These are phyloP conservation scores for Talaromyces islandicus DNA, from an alignment of 2,329 filamentous ascomycete species.

Conservation along the genomic window DNA sequence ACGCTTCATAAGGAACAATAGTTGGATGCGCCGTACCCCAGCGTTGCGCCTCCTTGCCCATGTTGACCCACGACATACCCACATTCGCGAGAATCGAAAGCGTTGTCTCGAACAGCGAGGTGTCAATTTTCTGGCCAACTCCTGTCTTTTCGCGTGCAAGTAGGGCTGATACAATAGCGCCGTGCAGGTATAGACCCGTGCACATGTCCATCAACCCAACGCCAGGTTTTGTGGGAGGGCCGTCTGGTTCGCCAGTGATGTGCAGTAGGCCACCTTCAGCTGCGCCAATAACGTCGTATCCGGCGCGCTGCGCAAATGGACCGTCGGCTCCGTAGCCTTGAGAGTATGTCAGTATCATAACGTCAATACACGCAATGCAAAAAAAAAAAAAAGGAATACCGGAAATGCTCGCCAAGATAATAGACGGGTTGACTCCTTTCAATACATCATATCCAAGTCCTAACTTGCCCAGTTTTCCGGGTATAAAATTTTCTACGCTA, in stretches of 20 bases:
- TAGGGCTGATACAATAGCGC: constrained; percentile 40
- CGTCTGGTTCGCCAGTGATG: constrained; percentile 37
- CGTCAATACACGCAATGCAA: background rate
- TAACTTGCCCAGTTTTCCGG: constrained; percentile 36
- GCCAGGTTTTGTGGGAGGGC: constrained; percentile 37
- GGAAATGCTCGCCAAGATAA: constrained; percentile 41
- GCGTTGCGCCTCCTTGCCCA: constrained; percentile 34
- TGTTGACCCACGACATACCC: constrained; percentile 1
- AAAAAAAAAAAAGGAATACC: constrained; percentile 10
- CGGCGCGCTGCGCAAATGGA: constrained; percentile 37
- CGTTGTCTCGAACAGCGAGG: constrained; percentile 40
- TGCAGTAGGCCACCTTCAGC: constrained; percentile 41
- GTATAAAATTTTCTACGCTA: constrained; percentile 39
- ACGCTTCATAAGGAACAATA: constrained; percentile 44
- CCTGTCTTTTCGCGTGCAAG: constrained; percentile 33
- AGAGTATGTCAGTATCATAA: background rate
- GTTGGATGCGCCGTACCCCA: constrained; percentile 44
- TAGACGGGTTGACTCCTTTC: constrained; percentile 28
- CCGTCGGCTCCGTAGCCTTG: constrained; percentile 34
- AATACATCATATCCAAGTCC: constrained; percentile 37
- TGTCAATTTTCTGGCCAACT: constrained; percentile 39
- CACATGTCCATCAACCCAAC: constrained; percentile 41
- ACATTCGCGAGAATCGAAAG: constrained; percentile 5
- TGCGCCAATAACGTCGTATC: constrained; percentile 43
- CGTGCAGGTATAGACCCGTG: constrained; percentile 42